Percentiles rank a stretch among this genome's conserved stretches.
These are phyloP conservation scores for Rhodotorula sp. DNA, from an alignment of 1,284 basidiomycete species.

Conservation along the genomic window DNA sequence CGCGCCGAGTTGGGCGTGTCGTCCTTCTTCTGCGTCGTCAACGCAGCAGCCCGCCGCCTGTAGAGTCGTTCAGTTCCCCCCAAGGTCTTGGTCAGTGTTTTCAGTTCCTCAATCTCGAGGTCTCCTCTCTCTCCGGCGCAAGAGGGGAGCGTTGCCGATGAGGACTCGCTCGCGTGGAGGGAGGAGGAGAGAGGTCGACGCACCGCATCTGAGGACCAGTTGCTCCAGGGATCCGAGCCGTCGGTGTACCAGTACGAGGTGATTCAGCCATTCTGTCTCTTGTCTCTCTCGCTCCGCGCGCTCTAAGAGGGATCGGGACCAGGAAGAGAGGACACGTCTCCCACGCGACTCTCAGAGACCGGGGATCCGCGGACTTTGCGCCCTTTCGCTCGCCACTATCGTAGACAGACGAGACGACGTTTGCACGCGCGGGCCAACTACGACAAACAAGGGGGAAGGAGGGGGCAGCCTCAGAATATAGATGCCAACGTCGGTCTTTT, in stretches of 20 bases:
- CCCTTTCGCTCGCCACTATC: not conserved
- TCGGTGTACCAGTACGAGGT: constrained; percentile 6
- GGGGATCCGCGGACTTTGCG: not conserved
- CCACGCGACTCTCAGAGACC: no score
- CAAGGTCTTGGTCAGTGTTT: not conserved
- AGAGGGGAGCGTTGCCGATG: not conserved
- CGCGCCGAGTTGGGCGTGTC: constrained; percentile 83
- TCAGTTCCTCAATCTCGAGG: not conserved
- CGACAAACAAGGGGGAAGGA: not conserved
- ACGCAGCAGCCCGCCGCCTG: constrained; percentile 43
- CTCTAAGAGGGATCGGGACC: no score
- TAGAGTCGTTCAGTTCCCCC: no score
- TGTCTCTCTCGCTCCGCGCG: not conserved
- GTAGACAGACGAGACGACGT: not conserved
- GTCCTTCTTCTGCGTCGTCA: constrained; percentile 48
- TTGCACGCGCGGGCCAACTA: not conserved
- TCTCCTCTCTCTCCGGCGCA: no score
- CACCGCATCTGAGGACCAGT: constrained; percentile 37
- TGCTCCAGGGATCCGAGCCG: constrained; percentile 27
- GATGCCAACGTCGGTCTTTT: not conserved
- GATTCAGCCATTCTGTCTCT: constrained; percentile 20
- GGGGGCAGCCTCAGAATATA: not conserved
- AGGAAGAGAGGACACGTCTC: no score
- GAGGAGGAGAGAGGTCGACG: not conserved
- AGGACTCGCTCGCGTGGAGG: not conserved